Conservation (phyloP, 2,329 filamentous ascomycete genomes). For the Erysiphe pulchra region DNA sequence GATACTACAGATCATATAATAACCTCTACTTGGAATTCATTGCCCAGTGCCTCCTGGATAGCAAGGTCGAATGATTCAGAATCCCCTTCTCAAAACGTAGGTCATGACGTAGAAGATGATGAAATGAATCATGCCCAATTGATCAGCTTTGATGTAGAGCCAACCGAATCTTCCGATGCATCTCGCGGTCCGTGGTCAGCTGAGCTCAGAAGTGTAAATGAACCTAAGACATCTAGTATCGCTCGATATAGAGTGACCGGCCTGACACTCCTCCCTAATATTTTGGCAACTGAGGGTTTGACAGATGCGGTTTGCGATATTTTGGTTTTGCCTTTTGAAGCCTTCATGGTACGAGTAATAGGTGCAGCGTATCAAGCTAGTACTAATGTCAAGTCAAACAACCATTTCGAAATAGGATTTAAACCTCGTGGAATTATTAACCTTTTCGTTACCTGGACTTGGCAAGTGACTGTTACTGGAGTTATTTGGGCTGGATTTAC, state of each 20-base stretch:
- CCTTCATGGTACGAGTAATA: slow-evolving; percentile 11
- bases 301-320: slow-evolving; percentile 9
- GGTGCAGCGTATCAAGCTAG: slow-evolving; percentile 8
- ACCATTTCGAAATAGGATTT: slow-evolving; percentile 5
- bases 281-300: slow-evolving; percentile 12
- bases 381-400: slow-evolving; percentile 3
- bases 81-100: slow-evolving; percentile 4
- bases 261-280: slow-evolving; percentile 12
- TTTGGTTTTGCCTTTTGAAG: slow-evolving; percentile 12
- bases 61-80: background rate
- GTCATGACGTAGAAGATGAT: slow-evolving; percentile 11
- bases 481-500: slow-evolving; percentile 10
- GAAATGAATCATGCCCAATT: slow-evolving; percentile 11
- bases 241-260: slow-evolving; percentile 12
- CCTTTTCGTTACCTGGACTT: slow-evolving; percentile 5
- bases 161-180: slow-evolving; percentile 7
- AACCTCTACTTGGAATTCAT: slow-evolving; percentile 10
- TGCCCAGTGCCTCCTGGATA: slow-evolving; percentile 9
- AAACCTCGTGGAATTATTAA: slow-evolving; percentile 5
- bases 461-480: slow-evolving; percentile 9
- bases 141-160: slow-evolving; percentile 14
- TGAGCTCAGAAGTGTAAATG: slow-evolving; percentile 13
- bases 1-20: slow-evolving; percentile 9
- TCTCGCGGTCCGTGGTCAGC: slow-evolving; percentile 12
- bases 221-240: slow-evolving; percentile 6